phyloP scores from a whole-genome alignment of 225 moss, liverwort and hornwort species.

The Anthoceros angustus region DNA sequence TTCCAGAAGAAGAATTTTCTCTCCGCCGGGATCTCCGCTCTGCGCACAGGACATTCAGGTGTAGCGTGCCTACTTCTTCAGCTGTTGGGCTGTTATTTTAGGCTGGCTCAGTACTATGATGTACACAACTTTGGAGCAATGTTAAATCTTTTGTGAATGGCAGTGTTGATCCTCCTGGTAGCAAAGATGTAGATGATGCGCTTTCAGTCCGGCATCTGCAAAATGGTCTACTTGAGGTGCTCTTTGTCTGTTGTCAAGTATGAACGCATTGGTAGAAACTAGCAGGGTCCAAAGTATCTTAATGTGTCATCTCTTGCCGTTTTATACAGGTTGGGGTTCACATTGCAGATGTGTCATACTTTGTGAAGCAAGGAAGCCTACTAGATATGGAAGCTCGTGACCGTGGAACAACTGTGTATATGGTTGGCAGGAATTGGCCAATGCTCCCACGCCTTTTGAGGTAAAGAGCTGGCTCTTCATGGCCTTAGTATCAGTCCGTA shows the following conservation, averaged over 20 bases:
- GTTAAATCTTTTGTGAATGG: not conserved
- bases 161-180: conserved; percentile 40
- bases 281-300: not conserved
- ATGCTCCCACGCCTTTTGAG: conserved; percentile 33
- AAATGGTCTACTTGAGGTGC: conserved; percentile 27
- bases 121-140: not conserved
- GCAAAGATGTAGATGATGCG: conserved; percentile 35
- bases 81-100: not conserved
- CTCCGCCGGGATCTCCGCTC: conserved; percentile 27
- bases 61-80: not conserved
- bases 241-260: not conserved
- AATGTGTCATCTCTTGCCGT: not conserved
- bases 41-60: conserved; percentile 31
- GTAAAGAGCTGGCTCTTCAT: conserved; percentile 1
- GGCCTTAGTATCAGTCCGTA: not conserved
- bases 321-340: conserved; percentile 26
- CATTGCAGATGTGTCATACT: conserved; percentile 37
- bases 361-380: conserved; percentile 27
- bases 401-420: conserved; percentile 32
- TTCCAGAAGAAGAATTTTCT: conserved; percentile 21
- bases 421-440: conserved; percentile 39
- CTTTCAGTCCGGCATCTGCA: conserved; percentile 23
- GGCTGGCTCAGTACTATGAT: not conserved
- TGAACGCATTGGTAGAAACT: too few relatives aligned
- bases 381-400: conserved; percentile 32